Conservation (phyloP, 306 rosid species). For the Elaeagnus macrophylla region DNA sequence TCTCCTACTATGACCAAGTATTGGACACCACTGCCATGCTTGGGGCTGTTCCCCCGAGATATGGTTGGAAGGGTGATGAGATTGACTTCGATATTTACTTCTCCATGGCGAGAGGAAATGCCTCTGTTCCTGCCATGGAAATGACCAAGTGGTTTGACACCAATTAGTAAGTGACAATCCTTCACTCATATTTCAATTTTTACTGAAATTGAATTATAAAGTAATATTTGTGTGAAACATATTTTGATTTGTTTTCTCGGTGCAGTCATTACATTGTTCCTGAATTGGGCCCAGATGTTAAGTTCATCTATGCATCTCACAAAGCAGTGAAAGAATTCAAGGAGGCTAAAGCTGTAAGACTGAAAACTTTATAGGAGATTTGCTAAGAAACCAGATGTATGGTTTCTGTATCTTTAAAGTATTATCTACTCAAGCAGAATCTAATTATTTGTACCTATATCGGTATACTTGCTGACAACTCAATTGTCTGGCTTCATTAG, state of each 20-base stretch:
- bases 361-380: not conserved
- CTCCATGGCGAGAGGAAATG: constrained; percentile 89
- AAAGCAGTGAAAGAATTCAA: constrained; percentile 74
- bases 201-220: not conserved
- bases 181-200: not conserved
- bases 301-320: constrained; percentile 73
- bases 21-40: constrained; percentile 78
- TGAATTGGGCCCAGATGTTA: constrained; percentile 71
- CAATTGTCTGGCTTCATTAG: no score
- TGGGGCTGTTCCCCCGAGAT: constrained; percentile 77
- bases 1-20: constrained; percentile 80
- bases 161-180: constrained; percentile 45
- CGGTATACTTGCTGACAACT: no score
- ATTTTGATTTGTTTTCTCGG: not conserved
- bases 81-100: constrained; percentile 65
- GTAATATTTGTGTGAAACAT: not conserved
- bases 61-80: constrained; percentile 61
- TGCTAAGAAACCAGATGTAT: no score
- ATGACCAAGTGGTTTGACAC: constrained; percentile 94
- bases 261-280: constrained; percentile 88
- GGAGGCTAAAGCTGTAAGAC: constrained; percentile 74
- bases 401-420: no score
- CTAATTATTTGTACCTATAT: no score
- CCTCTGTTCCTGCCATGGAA: constrained; percentile 71
- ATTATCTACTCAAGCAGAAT: no score